These are phyloP conservation scores for Dispira parvispora DNA, from an alignment of 192 early-diverging fungal species.

Conservation along the genomic window DNA sequence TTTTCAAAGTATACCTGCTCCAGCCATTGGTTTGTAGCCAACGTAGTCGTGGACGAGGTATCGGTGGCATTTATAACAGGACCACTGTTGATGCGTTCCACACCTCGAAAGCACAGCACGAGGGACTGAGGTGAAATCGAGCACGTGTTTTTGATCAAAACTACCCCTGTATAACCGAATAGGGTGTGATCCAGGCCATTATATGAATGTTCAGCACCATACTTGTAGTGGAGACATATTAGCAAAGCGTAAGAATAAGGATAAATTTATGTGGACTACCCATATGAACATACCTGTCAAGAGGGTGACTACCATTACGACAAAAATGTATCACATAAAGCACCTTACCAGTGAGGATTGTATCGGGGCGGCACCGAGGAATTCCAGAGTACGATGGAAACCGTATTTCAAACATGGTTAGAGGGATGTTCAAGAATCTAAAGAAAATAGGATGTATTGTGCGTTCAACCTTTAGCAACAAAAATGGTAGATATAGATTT, in stretches of 20 bases:
- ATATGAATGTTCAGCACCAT: too few species aligned
- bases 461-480: too few species aligned
- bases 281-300: neutral
- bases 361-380: conserved; percentile 5
- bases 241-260: neutral
- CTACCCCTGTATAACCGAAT: neutral
- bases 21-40: conserved; percentile 7
- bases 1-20: conserved; percentile 7
- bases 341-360: neutral
- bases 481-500: too few species aligned
- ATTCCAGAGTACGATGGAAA: conserved; percentile 4
- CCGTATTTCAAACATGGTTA: conserved; percentile 5
- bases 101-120: neutral
- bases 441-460: too few species aligned
- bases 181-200: too few species aligned
- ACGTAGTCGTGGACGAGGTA: neutral
- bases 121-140: neutral
- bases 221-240: neutral
- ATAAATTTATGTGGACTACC: neutral
- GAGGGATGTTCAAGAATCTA: too few species aligned
- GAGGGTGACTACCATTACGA: neutral
- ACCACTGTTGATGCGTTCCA: conserved; percentile 8
- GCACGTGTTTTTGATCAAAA: conserved; percentile 1
- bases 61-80: neutral
- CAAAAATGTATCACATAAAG: neutral